Percentiles rank a stretch among this genome's conserved stretches.
Conservation (phyloP, 2,329 filamentous ascomycete genomes). For the Talaromyces sp. region DNA sequence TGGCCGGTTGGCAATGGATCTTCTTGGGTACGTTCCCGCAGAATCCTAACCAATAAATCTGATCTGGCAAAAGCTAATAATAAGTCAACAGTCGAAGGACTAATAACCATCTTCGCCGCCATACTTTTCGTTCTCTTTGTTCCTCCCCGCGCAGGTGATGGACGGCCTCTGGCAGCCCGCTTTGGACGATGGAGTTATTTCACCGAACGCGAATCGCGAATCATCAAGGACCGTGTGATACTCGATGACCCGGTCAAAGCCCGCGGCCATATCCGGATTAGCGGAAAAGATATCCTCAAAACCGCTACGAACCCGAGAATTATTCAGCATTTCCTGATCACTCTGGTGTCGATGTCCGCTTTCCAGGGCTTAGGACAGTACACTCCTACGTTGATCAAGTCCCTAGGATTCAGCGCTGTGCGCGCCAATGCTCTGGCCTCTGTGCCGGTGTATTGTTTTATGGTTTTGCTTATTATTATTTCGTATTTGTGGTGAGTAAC, state of each 20-base stretch:
- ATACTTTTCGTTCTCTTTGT: conserved; percentile 42
- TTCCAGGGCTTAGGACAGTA: conserved; percentile 52
- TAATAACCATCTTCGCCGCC: conserved; percentile 45
- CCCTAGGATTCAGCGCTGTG: conserved; percentile 51
- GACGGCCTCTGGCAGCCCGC: conserved; percentile 31
- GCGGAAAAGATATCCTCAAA: conserved; percentile 33
- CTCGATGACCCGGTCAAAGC: conserved; percentile 45
- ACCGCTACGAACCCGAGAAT: conserved; percentile 49
- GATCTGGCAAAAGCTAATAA: not conserved
- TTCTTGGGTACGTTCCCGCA: conserved; percentile 36
- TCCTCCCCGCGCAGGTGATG: conserved; percentile 37
- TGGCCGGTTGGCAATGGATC: conserved; percentile 57
- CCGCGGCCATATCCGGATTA: conserved; percentile 35
- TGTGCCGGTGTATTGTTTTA: conserved; percentile 43
- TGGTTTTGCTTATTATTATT: conserved; percentile 27
- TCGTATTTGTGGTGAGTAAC: conserved; percentile 26
- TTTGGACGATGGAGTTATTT: conserved; percentile 43
- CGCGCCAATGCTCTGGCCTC: conserved; percentile 54
- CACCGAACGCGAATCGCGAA: conserved; percentile 42
- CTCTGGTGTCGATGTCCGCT: conserved; percentile 46
- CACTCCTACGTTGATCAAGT: conserved; percentile 51
- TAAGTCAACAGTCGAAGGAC: conserved; percentile 44
- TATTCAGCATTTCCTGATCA: conserved; percentile 53
- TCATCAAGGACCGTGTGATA: conserved; percentile 41
- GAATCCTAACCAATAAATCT: not conserved